Evolutionary conservation across 106 monocot species (phyloP).

Genomic region (Allium sativum): DNA sequence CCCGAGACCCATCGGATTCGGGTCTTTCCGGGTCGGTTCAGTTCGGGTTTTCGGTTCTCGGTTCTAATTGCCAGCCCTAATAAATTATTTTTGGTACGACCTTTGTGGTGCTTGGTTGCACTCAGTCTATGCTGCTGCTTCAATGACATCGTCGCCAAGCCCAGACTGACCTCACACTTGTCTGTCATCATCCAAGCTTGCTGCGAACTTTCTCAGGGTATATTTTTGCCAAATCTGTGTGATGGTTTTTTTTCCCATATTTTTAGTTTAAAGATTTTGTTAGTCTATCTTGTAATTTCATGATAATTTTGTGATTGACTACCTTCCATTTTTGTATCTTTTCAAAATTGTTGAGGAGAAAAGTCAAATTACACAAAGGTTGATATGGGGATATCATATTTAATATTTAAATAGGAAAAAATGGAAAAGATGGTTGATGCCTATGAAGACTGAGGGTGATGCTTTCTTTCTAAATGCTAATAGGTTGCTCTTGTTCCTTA

Average conservation of each 20-base stretch:
- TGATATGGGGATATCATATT: not conserved
- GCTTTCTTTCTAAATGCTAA: slow-evolving; percentile 3
- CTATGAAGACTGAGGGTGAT: slow-evolving; percentile 8
- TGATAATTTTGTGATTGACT: too few relatives aligned
- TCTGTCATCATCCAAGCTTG: slow-evolving; percentile 60
- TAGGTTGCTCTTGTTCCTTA: slow-evolving; percentile 11
- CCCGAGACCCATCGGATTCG: too few relatives aligned
- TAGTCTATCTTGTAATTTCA: too few relatives aligned
- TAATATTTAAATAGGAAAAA: slow-evolving; percentile 12
- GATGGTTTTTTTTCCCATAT: slow-evolving; percentile 38
- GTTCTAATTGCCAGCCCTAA: too few relatives aligned
- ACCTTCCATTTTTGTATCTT: not conserved
- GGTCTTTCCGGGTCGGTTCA: too few relatives aligned
- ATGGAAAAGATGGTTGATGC: slow-evolving; percentile 17
- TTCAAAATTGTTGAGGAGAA: not conserved
- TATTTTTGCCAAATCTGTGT: slow-evolving; percentile 88
- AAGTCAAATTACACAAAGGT: not conserved
- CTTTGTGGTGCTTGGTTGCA: slow-evolving; percentile 36
- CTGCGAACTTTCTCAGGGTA: slow-evolving; percentile 93
- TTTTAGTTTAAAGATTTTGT: too few relatives aligned
- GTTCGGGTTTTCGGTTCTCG: too few relatives aligned
- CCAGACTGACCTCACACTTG: slow-evolving; percentile 68
- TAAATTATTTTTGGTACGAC: slow-evolving; percentile 28
- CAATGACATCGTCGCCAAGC: slow-evolving; percentile 34
- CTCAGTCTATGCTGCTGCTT: slow-evolving; percentile 48